phyloP scores from a whole-genome alignment of 2,329 filamentous ascomycete species.

The Rugonectria rugulosa region DNA sequence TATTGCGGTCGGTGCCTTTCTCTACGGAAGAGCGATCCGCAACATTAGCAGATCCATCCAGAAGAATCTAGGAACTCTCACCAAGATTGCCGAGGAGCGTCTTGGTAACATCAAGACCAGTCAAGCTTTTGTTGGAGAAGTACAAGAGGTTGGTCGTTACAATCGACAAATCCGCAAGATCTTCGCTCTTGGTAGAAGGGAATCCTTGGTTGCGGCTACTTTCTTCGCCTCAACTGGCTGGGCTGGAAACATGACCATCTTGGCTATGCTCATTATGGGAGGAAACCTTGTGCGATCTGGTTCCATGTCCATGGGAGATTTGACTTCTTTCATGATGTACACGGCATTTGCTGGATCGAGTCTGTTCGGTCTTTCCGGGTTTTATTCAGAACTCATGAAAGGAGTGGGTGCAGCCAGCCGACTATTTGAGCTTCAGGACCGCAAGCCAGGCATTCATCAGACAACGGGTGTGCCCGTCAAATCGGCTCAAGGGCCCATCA shows the following conservation, averaged over 20 bases:
- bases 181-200: constrained; percentile 84
- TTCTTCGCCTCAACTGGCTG: constrained; percentile 91
- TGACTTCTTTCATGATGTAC: constrained; percentile 99
- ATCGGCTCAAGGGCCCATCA: constrained; percentile 88
- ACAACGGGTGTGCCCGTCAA: constrained; percentile 81
- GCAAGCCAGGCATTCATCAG: constrained; percentile 83
- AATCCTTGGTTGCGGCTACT: constrained; percentile 86
- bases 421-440: constrained; percentile 94
- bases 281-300: constrained; percentile 89
- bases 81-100: constrained; percentile 98
- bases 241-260: constrained; percentile 95
- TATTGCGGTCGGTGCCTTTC: constrained; percentile 86
- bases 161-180: constrained; percentile 92
- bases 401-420: constrained; percentile 96
- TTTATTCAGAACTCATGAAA: constrained; percentile 99
- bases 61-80: constrained; percentile 89
- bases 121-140: constrained; percentile 93
- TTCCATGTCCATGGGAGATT: constrained; percentile 85
- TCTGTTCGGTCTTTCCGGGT: constrained; percentile 91
- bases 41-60: constrained; percentile 93
- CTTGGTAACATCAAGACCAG: constrained; percentile 95
- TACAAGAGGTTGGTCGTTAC: constrained; percentile 89
- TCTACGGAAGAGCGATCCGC: constrained; percentile 89
- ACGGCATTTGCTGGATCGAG: constrained; percentile 86
- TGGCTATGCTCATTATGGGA: constrained; percentile 88